Percentiles rank a stretch among this genome's conserved stretches.
Conservation (phyloP, 805 yeast genomes). For the Candida silvicultrix region DNA sequence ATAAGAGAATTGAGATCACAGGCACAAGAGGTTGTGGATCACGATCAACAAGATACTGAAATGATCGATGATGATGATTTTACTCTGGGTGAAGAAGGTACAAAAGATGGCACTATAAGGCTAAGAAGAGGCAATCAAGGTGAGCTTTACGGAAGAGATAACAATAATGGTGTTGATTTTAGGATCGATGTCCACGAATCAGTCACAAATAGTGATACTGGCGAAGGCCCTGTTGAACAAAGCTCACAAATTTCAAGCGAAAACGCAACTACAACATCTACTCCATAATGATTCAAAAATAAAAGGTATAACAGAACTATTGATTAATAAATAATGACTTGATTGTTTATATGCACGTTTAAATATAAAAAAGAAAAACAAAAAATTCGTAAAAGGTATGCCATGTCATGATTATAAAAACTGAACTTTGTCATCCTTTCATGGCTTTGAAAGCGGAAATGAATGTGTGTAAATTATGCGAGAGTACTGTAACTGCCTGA, state of each 20-base stretch:
- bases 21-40: background rate
- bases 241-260: background rate
- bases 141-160: conserved; percentile 1
- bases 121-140: background rate
- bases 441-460: background rate
- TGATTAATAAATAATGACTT: background rate
- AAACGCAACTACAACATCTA: background rate
- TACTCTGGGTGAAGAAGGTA: background rate
- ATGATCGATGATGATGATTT: conserved; percentile 1
- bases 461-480: background rate
- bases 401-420: background rate
- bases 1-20: conserved; percentile 5
- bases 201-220: background rate
- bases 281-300: background rate
- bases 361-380: too few species aligned
- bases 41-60: background rate
- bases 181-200: background rate
- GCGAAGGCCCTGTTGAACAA: background rate
- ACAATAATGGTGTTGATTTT: background rate
- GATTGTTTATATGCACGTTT: background rate
- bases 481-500: background rate
- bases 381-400: background rate
- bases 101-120: background rate
- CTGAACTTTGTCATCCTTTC: too few species aligned
- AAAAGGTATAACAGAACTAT: background rate